Percentiles rank a stretch among this genome's conserved stretches.
Conservation (phyloP, 306 rosid genomes). For the Styphnolobium japonicum region DNA sequence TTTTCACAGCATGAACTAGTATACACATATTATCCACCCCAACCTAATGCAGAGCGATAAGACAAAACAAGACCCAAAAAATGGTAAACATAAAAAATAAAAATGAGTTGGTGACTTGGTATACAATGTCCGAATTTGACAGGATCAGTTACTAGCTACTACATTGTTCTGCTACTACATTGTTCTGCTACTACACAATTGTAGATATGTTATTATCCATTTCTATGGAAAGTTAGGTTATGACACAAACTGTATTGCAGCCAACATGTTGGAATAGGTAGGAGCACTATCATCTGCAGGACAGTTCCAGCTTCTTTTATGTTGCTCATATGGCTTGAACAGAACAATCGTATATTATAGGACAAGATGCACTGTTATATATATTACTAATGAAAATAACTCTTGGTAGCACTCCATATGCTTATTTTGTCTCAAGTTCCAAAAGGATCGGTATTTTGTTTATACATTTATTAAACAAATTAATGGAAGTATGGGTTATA, state of each 20-base stretch:
- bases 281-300: neutral
- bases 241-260: neutral
- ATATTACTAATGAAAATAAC: neutral
- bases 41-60: conserved; percentile 52
- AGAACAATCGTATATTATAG: neutral
- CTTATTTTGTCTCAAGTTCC: neutral
- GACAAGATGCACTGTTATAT: neutral
- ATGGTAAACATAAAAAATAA: neutral
- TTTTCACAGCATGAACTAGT: conserved; percentile 91
- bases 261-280: neutral
- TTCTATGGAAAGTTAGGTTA: neutral
- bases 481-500: neutral
- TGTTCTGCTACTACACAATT: neutral
- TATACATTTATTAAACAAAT: neutral
- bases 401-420: neutral
- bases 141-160: neutral
- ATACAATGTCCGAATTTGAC: neutral
- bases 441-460: neutral
- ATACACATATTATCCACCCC: conserved; percentile 99
- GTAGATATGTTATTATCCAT: neutral
- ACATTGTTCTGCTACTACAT: conserved; percentile 5
- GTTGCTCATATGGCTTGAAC: neutral
- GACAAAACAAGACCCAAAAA: conserved; percentile 16
- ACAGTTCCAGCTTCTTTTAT: neutral
- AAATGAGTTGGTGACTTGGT: conserved; percentile 4